These are phyloP conservation scores for Fistulinella staudtii DNA, from an alignment of 1,284 basidiomycete species.

Conservation along the genomic window DNA sequence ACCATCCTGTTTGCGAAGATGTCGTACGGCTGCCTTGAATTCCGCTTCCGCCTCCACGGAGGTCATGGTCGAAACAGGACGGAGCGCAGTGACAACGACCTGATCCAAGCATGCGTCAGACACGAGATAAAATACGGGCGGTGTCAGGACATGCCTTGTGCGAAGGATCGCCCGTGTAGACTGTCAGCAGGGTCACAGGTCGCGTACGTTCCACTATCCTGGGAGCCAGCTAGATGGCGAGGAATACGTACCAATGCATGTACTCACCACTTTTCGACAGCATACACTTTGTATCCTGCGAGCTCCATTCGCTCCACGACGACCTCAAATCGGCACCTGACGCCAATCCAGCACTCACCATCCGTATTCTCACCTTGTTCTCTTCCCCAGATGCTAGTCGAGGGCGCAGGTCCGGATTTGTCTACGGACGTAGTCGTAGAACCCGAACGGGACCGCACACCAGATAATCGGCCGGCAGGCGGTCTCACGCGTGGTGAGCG, in stretches of 20 bases:
- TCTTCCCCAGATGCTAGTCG: constrained; percentile 2
- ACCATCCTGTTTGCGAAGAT: constrained; percentile 55
- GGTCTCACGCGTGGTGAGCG: constrained; percentile 28
- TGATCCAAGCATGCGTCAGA: constrained; percentile 28
- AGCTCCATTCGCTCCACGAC: constrained; percentile 44
- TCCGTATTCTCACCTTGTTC: constrained; percentile 18
- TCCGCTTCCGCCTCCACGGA: constrained; percentile 46
- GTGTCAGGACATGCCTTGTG: constrained; percentile 47
- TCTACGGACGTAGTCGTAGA: constrained; percentile 24
- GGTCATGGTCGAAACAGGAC: constrained; percentile 41
- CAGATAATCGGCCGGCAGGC: constrained; percentile 23
- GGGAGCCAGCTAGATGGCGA: constrained; percentile 10
- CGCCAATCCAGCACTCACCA: constrained; percentile 39
- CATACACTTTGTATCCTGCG: constrained; percentile 71
- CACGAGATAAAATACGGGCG: not conserved
- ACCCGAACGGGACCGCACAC: constrained; percentile 32
- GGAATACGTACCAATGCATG: not conserved
- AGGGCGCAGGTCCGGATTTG: constrained; percentile 10
- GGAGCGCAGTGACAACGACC: constrained; percentile 58
- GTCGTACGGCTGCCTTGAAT: constrained; percentile 57
- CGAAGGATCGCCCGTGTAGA: constrained; percentile 67
- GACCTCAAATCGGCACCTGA: constrained; percentile 41
- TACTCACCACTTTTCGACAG: constrained; percentile 76
- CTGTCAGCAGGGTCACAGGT: constrained; percentile 57
- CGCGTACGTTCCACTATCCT: constrained; percentile 67